Evolutionary conservation across 345 rosid genomes (phyloP).

Genomic region (Geranium brycei): DNA sequence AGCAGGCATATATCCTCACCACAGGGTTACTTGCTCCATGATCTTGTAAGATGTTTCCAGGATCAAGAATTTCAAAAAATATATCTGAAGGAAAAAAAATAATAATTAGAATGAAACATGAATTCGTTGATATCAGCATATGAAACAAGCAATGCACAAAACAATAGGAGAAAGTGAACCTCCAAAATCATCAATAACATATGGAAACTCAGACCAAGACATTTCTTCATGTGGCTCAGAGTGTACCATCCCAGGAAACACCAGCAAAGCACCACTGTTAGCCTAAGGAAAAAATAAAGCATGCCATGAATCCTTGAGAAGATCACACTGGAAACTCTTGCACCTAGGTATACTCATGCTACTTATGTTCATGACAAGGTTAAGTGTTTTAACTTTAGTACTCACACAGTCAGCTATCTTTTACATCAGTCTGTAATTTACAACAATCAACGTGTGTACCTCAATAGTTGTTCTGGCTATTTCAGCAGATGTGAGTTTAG

Average conservation of each 20-base stretch:
- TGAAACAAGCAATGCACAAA: background rate
- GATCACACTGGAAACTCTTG: background rate
- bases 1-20: constrained; percentile 36
- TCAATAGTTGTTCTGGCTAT: constrained; percentile 75
- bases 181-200: constrained; percentile 86
- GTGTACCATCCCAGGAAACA: constrained; percentile 76
- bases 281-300: constrained; percentile 37
- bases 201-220: constrained; percentile 76
- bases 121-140: background rate
- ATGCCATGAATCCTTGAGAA: constrained; percentile 1
- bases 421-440: no score
- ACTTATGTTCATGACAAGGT: no score
- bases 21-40: constrained; percentile 82
- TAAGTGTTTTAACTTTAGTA: no score
- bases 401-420: no score
- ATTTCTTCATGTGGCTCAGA: constrained; percentile 73
- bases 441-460: constrained; percentile 20
- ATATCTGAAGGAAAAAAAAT: constrained; percentile 37
- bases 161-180: constrained; percentile 29
- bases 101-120: constrained; percentile 6
- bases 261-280: constrained; percentile 54
- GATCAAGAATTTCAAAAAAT: constrained; percentile 69
- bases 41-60: constrained; percentile 65
- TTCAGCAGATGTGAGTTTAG: constrained; percentile 65
- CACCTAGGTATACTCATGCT: background rate